A percentile compares a stretch with the other conserved stretches of the same genome.
Conservation (phyloP, 2,329 filamentous ascomycete genomes). For the Tolypocladium cylindrosporum region DNA sequence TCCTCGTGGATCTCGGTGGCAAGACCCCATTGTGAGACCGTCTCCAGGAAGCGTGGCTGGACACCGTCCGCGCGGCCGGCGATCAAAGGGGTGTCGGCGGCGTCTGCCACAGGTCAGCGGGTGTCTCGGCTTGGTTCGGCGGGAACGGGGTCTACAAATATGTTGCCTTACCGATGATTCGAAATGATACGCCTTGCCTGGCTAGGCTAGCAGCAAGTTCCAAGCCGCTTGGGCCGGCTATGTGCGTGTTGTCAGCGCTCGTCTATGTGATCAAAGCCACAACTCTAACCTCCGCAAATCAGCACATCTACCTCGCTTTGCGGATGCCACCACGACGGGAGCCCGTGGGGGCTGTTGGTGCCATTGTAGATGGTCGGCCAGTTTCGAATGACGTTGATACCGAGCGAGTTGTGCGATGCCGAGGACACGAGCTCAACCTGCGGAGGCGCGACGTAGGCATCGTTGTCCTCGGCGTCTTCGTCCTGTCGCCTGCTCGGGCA, state of each 20-base stretch:
- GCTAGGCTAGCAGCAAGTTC: conserved; percentile 18
- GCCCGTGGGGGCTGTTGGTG: conserved; percentile 15
- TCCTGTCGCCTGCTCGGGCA: not conserved
- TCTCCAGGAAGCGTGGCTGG: conserved; percentile 8
- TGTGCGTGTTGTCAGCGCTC: too few relatives aligned
- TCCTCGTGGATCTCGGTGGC: conserved; percentile 19
- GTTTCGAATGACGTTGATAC: conserved; percentile 15
- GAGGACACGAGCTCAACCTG: conserved; percentile 15
- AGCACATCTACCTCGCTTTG: conserved; percentile 20
- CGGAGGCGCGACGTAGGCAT: conserved; percentile 12
- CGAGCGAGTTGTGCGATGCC: conserved; percentile 13
- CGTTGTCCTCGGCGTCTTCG: conserved; percentile 1
- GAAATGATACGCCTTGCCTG: conserved; percentile 20
- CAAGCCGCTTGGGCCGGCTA: conserved; percentile 21
- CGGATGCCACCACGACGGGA: conserved; percentile 16
- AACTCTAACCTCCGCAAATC: conserved; percentile 19
- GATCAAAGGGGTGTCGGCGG: conserved; percentile 13
- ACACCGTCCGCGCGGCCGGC: conserved; percentile 18
- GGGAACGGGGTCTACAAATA: too few relatives aligned
- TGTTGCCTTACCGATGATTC: conserved; percentile 18
- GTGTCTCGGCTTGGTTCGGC: too few relatives aligned
- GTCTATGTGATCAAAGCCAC: too few relatives aligned
- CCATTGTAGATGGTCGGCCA: conserved; percentile 20
- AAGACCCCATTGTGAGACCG: conserved; percentile 8
- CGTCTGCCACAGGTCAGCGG: conserved; percentile 9